phyloP scores from a whole-genome alignment of 306 rosid genomes.

The Sechiopsis laciniata region DNA sequence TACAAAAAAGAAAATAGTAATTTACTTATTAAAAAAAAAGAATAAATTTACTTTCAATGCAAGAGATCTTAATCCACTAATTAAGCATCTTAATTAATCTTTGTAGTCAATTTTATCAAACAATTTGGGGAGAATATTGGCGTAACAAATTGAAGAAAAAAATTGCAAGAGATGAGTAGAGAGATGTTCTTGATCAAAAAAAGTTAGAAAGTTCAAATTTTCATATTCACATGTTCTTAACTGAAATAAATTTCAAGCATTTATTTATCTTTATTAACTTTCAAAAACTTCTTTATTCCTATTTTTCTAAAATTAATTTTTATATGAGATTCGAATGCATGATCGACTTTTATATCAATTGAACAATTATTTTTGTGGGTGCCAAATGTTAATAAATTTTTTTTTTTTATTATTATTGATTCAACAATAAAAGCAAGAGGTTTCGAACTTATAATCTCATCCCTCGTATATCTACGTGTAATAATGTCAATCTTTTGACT shows the following conservation, averaged over 20 bases:
- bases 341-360: too few species aligned
- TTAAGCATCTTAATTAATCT: conserved; percentile 14
- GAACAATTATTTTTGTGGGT: too few species aligned
- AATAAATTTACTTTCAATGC: neutral
- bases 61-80: neutral
- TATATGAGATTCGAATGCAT: too few species aligned
- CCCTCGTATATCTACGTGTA: too few species aligned
- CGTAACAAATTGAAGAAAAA: neutral
- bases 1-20: neutral
- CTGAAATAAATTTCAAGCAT: neutral
- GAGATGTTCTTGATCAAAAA: too few species aligned
- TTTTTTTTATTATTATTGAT: too few species aligned
- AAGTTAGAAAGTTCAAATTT: too few species aligned
- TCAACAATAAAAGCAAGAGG: too few species aligned
- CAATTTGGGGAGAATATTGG: neutral
- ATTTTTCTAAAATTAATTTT: too few species aligned
- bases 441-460: too few species aligned
- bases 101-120: neutral
- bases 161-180: neutral
- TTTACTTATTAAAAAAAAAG: neutral
- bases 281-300: neutral
- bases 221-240: neutral
- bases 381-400: too few species aligned
- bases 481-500: too few species aligned
- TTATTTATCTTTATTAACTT: neutral